Percentiles rank a stretch among this genome's conserved stretches.
Conservation (phyloP, 2,329 filamentous ascomycete genomes). For the Juglanconis oblonga region DNA sequence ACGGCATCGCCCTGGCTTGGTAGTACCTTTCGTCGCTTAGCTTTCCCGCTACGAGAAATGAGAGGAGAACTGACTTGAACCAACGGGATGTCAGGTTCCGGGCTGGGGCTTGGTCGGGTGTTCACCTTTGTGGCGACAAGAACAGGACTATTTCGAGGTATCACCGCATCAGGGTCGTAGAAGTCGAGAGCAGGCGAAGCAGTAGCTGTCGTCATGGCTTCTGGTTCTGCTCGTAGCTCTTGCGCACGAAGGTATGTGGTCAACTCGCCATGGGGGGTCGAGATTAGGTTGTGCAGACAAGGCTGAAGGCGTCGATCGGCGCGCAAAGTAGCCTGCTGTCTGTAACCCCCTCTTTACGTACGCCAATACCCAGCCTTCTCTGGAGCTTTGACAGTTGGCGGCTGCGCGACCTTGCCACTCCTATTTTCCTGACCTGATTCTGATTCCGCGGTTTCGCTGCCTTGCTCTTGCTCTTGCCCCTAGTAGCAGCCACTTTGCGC, state of each 20-base stretch:
- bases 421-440: background rate
- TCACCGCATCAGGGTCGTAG: slow-evolving; percentile 44
- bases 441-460: background rate
- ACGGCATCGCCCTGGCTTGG: slow-evolving; percentile 63
- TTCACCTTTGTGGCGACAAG: slow-evolving; percentile 38
- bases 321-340: slow-evolving; percentile 6
- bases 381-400: background rate
- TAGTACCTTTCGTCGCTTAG: slow-evolving; percentile 52
- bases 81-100: slow-evolving; percentile 42
- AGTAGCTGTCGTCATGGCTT: slow-evolving; percentile 40
- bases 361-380: background rate
- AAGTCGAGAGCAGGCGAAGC: slow-evolving; percentile 34
- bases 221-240: slow-evolving; percentile 26
- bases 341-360: background rate
- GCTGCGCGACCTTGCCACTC: background rate
- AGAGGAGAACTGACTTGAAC: slow-evolving; percentile 42
- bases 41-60: slow-evolving; percentile 40
- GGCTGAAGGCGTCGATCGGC: slow-evolving; percentile 9
- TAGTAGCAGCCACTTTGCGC: background rate
- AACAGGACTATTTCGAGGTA: slow-evolving; percentile 38
- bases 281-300: slow-evolving; percentile 2
- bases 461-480: background rate
- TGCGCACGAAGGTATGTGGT: slow-evolving; percentile 25
- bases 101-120: slow-evolving; percentile 49
- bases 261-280: slow-evolving; percentile 30